Conservation (phyloP, 139 green algal species). For the Zygnema cylindricum region DNA sequence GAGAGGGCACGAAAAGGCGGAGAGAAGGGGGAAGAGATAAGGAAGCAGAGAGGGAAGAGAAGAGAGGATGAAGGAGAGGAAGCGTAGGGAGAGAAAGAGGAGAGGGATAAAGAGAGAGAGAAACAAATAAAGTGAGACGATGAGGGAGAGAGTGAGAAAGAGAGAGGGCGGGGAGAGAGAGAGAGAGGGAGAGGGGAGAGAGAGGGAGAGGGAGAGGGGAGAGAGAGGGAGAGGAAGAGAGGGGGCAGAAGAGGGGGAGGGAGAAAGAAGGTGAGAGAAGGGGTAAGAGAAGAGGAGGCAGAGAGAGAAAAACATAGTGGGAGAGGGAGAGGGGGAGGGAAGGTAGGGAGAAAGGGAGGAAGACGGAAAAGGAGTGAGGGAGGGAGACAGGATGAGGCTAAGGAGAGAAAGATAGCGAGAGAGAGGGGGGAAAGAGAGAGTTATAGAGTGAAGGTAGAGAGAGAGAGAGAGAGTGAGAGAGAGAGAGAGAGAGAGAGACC, state of each 20-base stretch:
- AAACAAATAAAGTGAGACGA: neutral
- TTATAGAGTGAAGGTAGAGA: constrained; percentile 14
- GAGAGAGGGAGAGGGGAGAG: neutral
- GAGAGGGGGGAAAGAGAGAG: neutral
- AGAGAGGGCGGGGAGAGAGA: neutral
- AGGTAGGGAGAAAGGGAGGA: constrained; percentile 25
- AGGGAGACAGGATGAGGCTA: neutral
- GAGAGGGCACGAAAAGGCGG: too few species aligned
- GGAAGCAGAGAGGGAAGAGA: neutral
- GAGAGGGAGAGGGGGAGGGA: neutral
- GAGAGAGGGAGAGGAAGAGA: neutral
- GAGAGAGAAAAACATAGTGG: neutral
- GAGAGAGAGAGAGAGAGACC: neutral
- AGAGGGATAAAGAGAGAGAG: constrained; percentile 1
- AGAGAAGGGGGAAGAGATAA: neutral
- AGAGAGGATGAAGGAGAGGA: neutral
- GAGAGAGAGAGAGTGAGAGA: neutral
- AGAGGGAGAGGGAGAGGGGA: neutral
- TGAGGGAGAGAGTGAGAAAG: neutral
- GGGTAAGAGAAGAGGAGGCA: neutral
- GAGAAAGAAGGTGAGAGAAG: constrained; percentile 1
- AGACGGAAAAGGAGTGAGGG: neutral
- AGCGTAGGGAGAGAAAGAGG: neutral
- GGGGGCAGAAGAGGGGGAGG: neutral
- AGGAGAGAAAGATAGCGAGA: neutral